Percentiles rank a stretch among this genome's conserved stretches.
These are phyloP conservation scores for Mrakiaceae sp. DNA, from an alignment of 1,284 basidiomycete species.

Conservation along the genomic window DNA sequence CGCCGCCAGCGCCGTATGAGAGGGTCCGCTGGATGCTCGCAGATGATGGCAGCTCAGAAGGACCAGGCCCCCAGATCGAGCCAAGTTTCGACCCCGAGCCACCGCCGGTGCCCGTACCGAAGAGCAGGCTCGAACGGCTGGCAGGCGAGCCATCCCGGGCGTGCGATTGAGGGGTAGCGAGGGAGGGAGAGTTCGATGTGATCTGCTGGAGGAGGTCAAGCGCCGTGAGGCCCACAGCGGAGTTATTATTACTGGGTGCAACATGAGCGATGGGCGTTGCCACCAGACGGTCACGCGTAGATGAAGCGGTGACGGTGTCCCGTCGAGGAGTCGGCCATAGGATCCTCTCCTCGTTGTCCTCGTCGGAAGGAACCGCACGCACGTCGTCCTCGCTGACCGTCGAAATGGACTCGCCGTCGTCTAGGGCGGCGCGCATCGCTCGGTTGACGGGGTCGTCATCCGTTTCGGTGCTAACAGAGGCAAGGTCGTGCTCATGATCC, in stretches of 20 bases:
- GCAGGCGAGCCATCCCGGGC: no score
- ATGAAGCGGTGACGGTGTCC: neutral
- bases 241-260: constrained; percentile 11
- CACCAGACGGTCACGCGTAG: neutral
- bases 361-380: constrained; percentile 28
- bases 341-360: constrained; percentile 30
- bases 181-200: neutral
- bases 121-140: no score
- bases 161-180: no score
- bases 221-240: constrained; percentile 8
- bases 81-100: no score
- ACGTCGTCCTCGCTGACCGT: constrained; percentile 44
- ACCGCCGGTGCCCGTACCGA: no score
- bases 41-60: no score
- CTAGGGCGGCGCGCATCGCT: constrained; percentile 55
- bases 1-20: no score
- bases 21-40: no score
- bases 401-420: constrained; percentile 36
- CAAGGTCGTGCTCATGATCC: constrained; percentile 20
- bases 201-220: constrained; percentile 20
- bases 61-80: no score
- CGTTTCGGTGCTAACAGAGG: constrained; percentile 54
- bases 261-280: neutral
- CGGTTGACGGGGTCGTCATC: constrained; percentile 71
- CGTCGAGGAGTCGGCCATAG: constrained; percentile 21